Evolutionary conservation across 139 green algal species (phyloP).

Genomic region (Zygnema circumcarinatum): DNA sequence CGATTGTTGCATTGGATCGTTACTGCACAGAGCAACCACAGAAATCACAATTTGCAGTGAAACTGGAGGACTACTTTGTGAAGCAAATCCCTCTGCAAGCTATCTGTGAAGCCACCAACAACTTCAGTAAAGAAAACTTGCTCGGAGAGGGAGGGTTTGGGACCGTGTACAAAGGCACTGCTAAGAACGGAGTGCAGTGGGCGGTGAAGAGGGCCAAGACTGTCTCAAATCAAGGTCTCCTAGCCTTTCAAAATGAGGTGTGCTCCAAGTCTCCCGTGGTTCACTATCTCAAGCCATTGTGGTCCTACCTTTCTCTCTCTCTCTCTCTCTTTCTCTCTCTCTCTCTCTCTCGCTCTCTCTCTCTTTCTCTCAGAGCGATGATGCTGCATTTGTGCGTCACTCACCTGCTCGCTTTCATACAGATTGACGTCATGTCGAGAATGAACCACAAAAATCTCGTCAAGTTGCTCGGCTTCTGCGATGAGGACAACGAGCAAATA

Average conservation of each 20-base stretch:
- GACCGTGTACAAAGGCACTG: constrained; percentile 22
- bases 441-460: background rate
- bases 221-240: background rate
- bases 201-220: constrained; percentile 42
- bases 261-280: too few species aligned
- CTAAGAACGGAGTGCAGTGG: background rate
- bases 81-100: background rate
- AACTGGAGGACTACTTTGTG: background rate
- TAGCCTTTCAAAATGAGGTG: constrained; percentile 41
- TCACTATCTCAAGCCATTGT: too few species aligned
- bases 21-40: background rate
- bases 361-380: too few species aligned
- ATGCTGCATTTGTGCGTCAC: too few species aligned
- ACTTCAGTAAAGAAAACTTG: constrained; percentile 4
- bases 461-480: background rate
- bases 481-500: background rate
- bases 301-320: too few species aligned
- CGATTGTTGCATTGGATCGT: background rate
- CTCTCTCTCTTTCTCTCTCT: too few species aligned
- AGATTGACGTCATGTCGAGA: background rate
- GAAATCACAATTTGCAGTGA: background rate
- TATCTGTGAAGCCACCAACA: background rate
- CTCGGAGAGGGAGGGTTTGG: constrained; percentile 36
- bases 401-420: too few species aligned
- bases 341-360: too few species aligned